Conservation (phyloP, 1,284 basidiomycete species). For the Microbotryum saponariae region DNA sequence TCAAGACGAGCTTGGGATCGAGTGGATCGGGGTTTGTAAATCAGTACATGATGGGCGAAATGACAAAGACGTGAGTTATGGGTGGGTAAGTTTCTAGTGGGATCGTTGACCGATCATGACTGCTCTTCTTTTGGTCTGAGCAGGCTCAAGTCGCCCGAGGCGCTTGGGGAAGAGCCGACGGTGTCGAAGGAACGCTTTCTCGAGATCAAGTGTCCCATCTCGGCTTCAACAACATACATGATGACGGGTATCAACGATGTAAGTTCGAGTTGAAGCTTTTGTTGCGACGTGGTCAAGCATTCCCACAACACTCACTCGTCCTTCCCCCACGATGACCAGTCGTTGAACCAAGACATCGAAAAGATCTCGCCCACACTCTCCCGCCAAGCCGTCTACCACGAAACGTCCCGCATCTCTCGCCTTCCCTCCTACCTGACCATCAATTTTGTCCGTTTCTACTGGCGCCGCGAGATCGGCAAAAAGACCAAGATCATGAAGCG, state of each 20-base stretch:
- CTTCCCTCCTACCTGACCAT: slow-evolving; percentile 74
- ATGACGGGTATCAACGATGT: slow-evolving; percentile 76
- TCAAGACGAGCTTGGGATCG: slow-evolving; percentile 55
- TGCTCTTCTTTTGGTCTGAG: slow-evolving; percentile 7
- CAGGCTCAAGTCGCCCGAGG: slow-evolving; percentile 69
- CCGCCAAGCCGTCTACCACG: slow-evolving; percentile 74
- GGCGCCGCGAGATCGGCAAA: slow-evolving; percentile 77
- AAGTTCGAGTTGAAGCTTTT: slow-evolving; percentile 37
- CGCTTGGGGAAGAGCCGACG: slow-evolving; percentile 65
- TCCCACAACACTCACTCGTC: too few species aligned
- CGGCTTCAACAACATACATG: slow-evolving; percentile 78
- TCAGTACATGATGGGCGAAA: slow-evolving; percentile 72
- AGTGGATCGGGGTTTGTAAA: slow-evolving; percentile 55
- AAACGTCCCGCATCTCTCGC: slow-evolving; percentile 71
- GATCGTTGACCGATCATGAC: not conserved
- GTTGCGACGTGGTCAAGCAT: not conserved
- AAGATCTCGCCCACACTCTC: slow-evolving; percentile 74
- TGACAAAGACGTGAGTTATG: slow-evolving; percentile 65
- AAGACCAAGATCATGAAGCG: slow-evolving; percentile 58
- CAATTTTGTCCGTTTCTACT: slow-evolving; percentile 93
- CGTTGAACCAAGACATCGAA: slow-evolving; percentile 49
- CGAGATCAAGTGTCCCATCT: slow-evolving; percentile 92
- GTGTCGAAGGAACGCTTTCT: slow-evolving; percentile 64
- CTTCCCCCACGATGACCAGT: not conserved
- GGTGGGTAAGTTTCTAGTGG: not conserved